Conservation (phyloP, 202 grass and related monocot genomes). For the Panicum virgatum region DNA sequence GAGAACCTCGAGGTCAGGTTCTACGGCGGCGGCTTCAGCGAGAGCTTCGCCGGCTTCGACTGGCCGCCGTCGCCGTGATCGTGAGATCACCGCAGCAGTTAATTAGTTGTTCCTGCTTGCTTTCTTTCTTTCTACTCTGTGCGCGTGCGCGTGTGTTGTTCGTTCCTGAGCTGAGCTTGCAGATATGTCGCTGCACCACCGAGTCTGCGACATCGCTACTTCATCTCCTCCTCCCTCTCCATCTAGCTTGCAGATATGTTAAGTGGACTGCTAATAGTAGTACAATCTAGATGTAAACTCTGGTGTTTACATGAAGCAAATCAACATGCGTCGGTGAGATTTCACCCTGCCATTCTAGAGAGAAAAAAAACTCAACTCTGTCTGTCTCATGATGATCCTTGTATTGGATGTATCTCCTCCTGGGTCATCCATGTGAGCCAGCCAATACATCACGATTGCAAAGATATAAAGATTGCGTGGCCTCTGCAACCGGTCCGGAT, state of each 20-base stretch:
- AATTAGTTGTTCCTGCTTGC: not conserved
- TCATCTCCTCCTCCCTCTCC: not conserved
- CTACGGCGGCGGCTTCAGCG: conserved; percentile 69
- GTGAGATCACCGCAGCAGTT: conserved; percentile 14
- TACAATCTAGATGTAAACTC: conserved; percentile 52
- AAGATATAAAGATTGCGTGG: not conserved
- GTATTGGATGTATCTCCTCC: not conserved
- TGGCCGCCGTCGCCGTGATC: conserved; percentile 96
- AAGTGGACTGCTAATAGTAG: conserved; percentile 22
- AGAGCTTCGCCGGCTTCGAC: conserved; percentile 65
- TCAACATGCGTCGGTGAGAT: conserved; percentile 30
- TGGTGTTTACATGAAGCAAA: conserved; percentile 54
- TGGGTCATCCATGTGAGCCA: not conserved
- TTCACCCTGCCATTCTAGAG: not conserved
- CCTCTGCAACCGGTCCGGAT: conserved; percentile 12
- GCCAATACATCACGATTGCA: not conserved
- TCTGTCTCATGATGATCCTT: not conserved
- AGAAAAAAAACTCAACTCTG: not conserved
- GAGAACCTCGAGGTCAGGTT: conserved; percentile 84
- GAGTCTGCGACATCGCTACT: conserved; percentile 10
- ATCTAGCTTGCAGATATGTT: conserved; percentile 45
- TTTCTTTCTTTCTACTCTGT: not conserved
- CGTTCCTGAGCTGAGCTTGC: conserved; percentile 43
- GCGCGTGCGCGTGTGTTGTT: conserved; percentile 3
- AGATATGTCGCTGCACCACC: conserved; percentile 33